These are phyloP conservation scores for Dipteronia sinensis DNA, from an alignment of 345 rosid species.

Conservation along the genomic window DNA sequence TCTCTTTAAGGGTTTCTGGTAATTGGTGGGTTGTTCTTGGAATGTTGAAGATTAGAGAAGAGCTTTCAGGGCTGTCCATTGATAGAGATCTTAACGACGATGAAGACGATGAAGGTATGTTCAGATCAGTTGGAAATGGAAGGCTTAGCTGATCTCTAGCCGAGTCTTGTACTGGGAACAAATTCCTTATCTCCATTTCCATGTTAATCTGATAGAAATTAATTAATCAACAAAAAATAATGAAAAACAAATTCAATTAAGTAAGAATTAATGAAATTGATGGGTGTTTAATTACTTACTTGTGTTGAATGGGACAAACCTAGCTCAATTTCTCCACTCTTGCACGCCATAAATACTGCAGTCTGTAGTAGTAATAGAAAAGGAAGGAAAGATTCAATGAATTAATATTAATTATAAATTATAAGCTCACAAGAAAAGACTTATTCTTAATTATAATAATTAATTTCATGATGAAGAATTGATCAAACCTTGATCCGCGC, in stretches of 20 bases:
- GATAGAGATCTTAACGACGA: constrained; percentile 70
- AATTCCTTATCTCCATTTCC: constrained; percentile 53
- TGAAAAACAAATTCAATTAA: background rate
- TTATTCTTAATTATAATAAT: background rate
- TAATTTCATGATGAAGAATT: background rate
- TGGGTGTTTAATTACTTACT: constrained; percentile 34
- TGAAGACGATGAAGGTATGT: constrained; percentile 59
- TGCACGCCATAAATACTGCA: constrained; percentile 83
- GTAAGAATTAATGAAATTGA: background rate
- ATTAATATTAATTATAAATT: too few species aligned
- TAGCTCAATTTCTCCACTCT: constrained; percentile 81
- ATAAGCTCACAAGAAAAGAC: background rate
- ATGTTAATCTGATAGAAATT: constrained; percentile 44
- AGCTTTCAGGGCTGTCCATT: constrained; percentile 61
- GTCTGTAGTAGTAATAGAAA: constrained; percentile 39
- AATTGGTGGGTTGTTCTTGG: constrained; percentile 33
- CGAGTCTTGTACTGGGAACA: constrained; percentile 53
- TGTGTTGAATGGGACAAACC: constrained; percentile 56
- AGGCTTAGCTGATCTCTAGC: constrained; percentile 24
- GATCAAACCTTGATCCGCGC: constrained; percentile 75
- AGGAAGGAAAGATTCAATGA: background rate
- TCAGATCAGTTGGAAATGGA: constrained; percentile 29
- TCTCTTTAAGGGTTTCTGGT: constrained; percentile 11
- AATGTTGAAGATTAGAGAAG: constrained; percentile 57
- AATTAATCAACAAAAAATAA: constrained; percentile 3